Evolutionary conservation across 1,284 basidiomycete genomes (phyloP).

Genomic region (Meira nashicola): DNA sequence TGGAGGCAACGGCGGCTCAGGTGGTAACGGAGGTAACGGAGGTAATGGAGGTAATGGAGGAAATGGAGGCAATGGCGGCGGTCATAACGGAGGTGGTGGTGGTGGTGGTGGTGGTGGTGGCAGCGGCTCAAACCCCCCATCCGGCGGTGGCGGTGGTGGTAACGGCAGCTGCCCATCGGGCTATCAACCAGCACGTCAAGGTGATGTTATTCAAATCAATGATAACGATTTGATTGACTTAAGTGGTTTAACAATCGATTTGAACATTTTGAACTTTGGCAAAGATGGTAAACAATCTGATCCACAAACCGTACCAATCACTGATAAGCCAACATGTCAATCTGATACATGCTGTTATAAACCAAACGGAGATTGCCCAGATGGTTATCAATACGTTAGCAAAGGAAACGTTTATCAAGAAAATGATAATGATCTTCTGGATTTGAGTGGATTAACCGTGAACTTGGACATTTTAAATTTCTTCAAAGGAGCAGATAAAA

Average conservation of each 20-base stretch:
- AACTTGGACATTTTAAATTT: background rate
- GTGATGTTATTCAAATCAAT: background rate
- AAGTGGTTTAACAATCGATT: background rate
- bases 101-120: no score
- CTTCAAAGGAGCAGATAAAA: background rate
- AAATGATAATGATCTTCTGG: background rate
- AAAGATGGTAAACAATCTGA: no score
- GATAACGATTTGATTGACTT: background rate
- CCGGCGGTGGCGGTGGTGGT: background rate
- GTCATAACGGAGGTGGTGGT: no score
- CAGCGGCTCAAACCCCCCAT: no score
- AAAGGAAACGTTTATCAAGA: background rate
- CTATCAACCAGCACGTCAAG: background rate
- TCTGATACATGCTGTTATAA: background rate
- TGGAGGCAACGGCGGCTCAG: no score
- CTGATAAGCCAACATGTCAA: background rate
- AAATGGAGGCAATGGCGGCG: no score
- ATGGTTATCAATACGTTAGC: background rate
- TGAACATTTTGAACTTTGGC: background rate
- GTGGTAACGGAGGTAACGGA: no score
- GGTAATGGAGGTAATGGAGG: no score
- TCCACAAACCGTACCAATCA: no score
- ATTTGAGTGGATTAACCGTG: background rate
- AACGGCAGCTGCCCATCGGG: background rate
- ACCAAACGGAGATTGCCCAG: background rate